These are phyloP conservation scores for Glycine latifolia DNA, from an alignment of 306 rosid genomes.

Conservation along the genomic window DNA sequence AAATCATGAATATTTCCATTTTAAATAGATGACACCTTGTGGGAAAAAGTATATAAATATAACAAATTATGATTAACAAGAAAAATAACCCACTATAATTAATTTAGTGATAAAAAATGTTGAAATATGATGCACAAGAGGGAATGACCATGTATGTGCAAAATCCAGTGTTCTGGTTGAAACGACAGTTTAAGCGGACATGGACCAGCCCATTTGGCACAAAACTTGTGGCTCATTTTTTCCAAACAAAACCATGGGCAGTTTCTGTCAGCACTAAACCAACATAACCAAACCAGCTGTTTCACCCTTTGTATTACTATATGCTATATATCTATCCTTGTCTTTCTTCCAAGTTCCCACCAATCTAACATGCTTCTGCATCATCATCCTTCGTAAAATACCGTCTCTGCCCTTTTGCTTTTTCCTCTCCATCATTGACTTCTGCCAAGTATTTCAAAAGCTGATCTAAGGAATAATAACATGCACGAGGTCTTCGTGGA, in stretches of 20 bases:
- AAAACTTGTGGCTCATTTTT: conserved; percentile 53
- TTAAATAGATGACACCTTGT: too few species aligned
- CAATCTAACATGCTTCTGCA: neutral
- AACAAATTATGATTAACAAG: too few species aligned
- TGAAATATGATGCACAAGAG: too few species aligned
- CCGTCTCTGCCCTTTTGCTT: conserved; percentile 3
- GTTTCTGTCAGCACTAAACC: conserved; percentile 53
- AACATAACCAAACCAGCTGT: conserved; percentile 66
- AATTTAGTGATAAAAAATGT: too few species aligned
- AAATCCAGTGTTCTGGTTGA: neutral
- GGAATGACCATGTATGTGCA: neutral
- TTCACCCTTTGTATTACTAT: conserved; percentile 28
- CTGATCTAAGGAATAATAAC: neutral
- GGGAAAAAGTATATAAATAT: too few species aligned
- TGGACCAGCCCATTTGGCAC: conserved; percentile 30
- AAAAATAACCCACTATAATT: too few species aligned
- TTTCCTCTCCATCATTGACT: conserved; percentile 33
- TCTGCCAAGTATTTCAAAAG: neutral
- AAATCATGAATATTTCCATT: too few species aligned
- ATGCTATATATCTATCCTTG: conserved; percentile 29
- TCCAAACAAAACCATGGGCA: conserved; percentile 91
- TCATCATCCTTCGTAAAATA: neutral
- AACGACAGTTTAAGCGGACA: neutral
- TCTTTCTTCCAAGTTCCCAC: conserved; percentile 13
- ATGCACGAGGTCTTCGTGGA: neutral